Evolutionary conservation across 257 asterid genomes (phyloP), one percentile per base, ranked within the genome.

Genomic region (Voacanga thouarsii): DNA sequence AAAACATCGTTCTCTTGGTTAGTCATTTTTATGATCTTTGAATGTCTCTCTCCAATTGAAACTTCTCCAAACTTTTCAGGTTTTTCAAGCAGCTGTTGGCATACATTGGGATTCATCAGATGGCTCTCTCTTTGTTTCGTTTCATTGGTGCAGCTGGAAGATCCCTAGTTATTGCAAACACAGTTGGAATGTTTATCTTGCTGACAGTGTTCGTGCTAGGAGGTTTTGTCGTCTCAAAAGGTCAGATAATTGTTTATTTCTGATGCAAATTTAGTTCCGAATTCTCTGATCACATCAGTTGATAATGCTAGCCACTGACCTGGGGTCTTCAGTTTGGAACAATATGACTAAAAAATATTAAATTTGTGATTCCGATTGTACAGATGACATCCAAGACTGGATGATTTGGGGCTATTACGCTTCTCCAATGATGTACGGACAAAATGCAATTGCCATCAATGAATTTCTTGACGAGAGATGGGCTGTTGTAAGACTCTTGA

Each of bases 381-480:
- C 89, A 94, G 98, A 94, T 83, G 89, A 87, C 80, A 88, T 94
- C 33, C 76, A 89, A 78, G 78, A 77, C 68, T 94, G 97, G 97
- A 90, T 94, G 97, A 85, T 88, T 76, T 94, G 98, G 98, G 97
- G 96, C 11, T 94, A 90, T 86, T 94, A 94, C 61, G 51, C 84
- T 77, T 94, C 98, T 78, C 97, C 97, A 45, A 90, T 94, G 98
- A 90, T 84, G 91, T 94, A 94, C 44, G 98, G 96, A 70, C 97
- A 94, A 71, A 94, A 94, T 70, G 98, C 98, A 23, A 86, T 94
- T 43, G 95, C 94, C 83, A 90, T 92, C 30, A 92, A 92, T 12
- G 98, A 94, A 81, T 94, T 94, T 81, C 91, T 94, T 7, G 75
- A 84, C 37, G 89, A 89, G 41, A 89, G 97, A 89, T 94, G 98